These are phyloP conservation scores for Pyrenula aspistea DNA, from an alignment of 495 filamentous ascomycete genomes.

Conservation along the genomic window DNA sequence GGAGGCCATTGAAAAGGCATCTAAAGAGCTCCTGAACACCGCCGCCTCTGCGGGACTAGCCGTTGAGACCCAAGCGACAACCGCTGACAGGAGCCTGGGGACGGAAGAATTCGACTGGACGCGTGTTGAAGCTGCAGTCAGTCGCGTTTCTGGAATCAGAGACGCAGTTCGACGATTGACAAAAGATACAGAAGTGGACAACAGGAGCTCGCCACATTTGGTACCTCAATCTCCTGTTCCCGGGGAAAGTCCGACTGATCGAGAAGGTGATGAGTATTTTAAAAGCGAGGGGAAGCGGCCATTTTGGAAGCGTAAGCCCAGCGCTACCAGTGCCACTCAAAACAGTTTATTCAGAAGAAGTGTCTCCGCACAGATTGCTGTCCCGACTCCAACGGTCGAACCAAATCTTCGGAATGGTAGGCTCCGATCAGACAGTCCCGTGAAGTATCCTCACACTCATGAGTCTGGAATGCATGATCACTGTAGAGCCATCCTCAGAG, in stretches of 20 bases:
- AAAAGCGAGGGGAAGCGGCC: slow-evolving; percentile 34
- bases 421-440: slow-evolving; percentile 21
- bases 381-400: slow-evolving; percentile 25
- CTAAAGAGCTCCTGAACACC: slow-evolving; percentile 19
- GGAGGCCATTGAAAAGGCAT: slow-evolving; percentile 70
- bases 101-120: slow-evolving; percentile 76
- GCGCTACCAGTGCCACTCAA: slow-evolving; percentile 24
- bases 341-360: slow-evolving; percentile 14
- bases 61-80: slow-evolving; percentile 9
- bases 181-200: slow-evolving; percentile 65
- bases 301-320: slow-evolving; percentile 91
- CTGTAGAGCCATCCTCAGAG: slow-evolving; percentile 64
- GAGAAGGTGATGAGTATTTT: slow-evolving; percentile 27
- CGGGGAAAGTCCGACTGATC: slow-evolving; percentile 4
- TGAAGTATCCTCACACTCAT: slow-evolving; percentile 22
- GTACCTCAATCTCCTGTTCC: neutral
- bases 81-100: slow-evolving; percentile 13
- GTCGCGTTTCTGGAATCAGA: slow-evolving; percentile 70
- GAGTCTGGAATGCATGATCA: slow-evolving; percentile 59
- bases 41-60: slow-evolving; percentile 17
- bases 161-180: slow-evolving; percentile 79
- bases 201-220: slow-evolving; percentile 17
- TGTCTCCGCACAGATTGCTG: slow-evolving; percentile 40
- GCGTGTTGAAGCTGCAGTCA: slow-evolving; percentile 69
- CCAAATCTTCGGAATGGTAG: neutral